These are phyloP conservation scores for Alternaria arborescens DNA, from an alignment of 2,329 filamentous ascomycete species.

Conservation along the genomic window DNA sequence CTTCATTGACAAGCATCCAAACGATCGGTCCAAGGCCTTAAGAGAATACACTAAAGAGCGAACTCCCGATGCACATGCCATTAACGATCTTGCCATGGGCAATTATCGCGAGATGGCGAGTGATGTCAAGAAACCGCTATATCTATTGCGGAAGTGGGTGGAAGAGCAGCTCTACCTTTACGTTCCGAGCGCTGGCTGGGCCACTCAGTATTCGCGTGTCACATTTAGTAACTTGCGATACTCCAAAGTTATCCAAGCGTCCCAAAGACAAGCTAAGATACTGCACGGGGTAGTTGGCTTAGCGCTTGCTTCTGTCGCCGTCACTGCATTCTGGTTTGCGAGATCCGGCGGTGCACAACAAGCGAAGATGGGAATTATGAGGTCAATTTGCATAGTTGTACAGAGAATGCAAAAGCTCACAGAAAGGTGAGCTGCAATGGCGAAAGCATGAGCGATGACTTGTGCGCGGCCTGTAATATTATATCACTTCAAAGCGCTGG, in stretches of 20 bases:
- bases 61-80: slow-evolving; percentile 81
- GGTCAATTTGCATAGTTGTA: slow-evolving; percentile 37
- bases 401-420: slow-evolving; percentile 28
- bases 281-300: slow-evolving; percentile 42
- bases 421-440: slow-evolving; percentile 6
- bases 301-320: slow-evolving; percentile 22
- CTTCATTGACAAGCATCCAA: slow-evolving; percentile 73
- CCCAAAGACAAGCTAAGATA: slow-evolving; percentile 57
- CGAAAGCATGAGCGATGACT: neutral
- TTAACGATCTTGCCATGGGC: slow-evolving; percentile 88
- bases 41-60: slow-evolving; percentile 78
- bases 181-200: slow-evolving; percentile 81
- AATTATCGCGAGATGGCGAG: slow-evolving; percentile 96
- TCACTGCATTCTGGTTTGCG: slow-evolving; percentile 33
- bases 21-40: slow-evolving; percentile 61
- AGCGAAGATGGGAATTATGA: slow-evolving; percentile 39
- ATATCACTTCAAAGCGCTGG: neutral
- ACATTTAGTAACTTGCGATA: slow-evolving; percentile 95
- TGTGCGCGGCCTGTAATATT: neutral
- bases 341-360: slow-evolving; percentile 31
- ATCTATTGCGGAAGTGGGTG: slow-evolving; percentile 81
- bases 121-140: slow-evolving; percentile 79
- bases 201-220: slow-evolving; percentile 89
- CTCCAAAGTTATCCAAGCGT: slow-evolving; percentile 77
- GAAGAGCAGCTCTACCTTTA: slow-evolving; percentile 84